These are phyloP conservation scores for Camillea tinctor DNA, from an alignment of 2,329 filamentous ascomycete species.

Conservation along the genomic window DNA sequence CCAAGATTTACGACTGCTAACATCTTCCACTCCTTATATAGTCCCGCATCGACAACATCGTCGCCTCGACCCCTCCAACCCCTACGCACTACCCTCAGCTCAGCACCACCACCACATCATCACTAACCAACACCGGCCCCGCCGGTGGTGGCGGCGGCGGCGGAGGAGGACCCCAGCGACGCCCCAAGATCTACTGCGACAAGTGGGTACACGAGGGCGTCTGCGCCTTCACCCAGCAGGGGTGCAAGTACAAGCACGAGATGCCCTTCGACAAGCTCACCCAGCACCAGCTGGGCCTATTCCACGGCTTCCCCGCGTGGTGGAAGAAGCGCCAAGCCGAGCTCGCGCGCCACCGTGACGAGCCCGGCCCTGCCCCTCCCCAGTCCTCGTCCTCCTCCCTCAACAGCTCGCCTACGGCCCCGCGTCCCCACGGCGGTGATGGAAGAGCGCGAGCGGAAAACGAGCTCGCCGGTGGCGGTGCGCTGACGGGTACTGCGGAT, in stretches of 20 bases:
- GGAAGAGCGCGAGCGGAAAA: not conserved
- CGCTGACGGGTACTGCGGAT: not conserved
- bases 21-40: conserved; percentile 8
- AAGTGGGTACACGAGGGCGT: conserved; percentile 87
- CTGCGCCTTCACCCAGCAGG: conserved; percentile 82
- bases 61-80: conserved; percentile 32
- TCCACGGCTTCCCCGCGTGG: conserved; percentile 61
- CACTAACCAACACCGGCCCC: not conserved
- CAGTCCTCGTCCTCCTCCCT: conserved; percentile 6
- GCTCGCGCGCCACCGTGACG: conserved; percentile 34
- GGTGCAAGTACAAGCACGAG: conserved; percentile 86
- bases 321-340: conserved; percentile 56
- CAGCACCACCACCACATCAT: not conserved
- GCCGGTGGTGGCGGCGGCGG: conserved; percentile 1
- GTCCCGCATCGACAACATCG: conserved; percentile 39
- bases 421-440: too few relatives aligned
- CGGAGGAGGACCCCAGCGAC: conserved; percentile 19
- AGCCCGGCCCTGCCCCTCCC: conserved; percentile 1
- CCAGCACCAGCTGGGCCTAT: conserved; percentile 69
- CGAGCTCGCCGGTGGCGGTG: not conserved
- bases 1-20: too few relatives aligned
- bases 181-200: conserved; percentile 74
- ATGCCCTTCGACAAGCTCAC: conserved; percentile 72
- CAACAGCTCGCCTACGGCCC: not conserved
- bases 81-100: conserved; percentile 12